Percentiles rank a stretch among this genome's conserved stretches.
Evolutionary conservation across 2,329 filamentous ascomycete species (phyloP).

Genomic region (Colletotrichum sp.): DNA sequence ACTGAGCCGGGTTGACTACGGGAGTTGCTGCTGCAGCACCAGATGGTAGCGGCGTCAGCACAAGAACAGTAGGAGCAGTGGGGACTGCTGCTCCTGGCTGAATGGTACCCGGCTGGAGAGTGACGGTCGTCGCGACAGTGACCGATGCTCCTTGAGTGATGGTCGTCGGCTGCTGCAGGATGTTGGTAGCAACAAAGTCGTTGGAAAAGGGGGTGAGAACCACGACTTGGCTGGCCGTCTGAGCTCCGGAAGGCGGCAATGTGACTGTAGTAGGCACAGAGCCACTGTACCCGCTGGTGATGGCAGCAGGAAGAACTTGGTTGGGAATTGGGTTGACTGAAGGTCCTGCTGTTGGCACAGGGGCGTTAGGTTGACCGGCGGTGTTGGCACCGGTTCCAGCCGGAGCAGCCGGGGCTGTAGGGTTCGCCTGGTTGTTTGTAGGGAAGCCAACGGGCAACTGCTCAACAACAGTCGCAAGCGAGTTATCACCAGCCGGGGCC

Average conservation of each 20-base stretch:
- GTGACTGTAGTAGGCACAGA: not conserved
- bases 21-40: not conserved
- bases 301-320: not conserved
- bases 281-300: constrained; percentile 1
- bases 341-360: not conserved
- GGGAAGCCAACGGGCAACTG: constrained; percentile 1
- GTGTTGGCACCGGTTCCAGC: not conserved
- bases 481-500: not conserved
- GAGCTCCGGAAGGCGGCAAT: not conserved
- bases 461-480: not conserved
- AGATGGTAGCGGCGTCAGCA: not conserved
- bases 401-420: not conserved
- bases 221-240: not conserved
- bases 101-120: not conserved
- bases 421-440: not conserved
- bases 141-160: not conserved
- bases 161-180: not conserved
- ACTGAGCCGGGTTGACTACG: not conserved
- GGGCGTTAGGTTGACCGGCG: not conserved
- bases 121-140: not conserved
- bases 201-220: not conserved
- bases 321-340: not conserved
- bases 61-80: not conserved
- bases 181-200: not conserved
- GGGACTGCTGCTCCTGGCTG: not conserved